Evolutionary conservation across 495 filamentous ascomycete species (phyloP).

Genomic region (Hyaloscypha finlandica): DNA sequence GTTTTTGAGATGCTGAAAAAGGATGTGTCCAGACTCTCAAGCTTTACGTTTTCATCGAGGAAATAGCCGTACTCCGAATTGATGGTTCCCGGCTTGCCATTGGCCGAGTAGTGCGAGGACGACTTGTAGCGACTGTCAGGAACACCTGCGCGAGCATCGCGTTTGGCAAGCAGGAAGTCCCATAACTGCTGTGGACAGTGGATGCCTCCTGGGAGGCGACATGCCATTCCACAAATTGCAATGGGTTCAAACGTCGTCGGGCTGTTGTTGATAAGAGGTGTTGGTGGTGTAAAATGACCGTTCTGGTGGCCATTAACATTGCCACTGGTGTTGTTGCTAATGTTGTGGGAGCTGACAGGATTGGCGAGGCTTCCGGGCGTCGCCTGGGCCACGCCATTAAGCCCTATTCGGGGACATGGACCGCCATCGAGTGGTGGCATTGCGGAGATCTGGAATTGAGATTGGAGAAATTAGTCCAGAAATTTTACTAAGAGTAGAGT

Average conservation of each 20-base stretch:
- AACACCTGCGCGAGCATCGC: slow-evolving; percentile 59
- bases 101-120: slow-evolving; percentile 34
- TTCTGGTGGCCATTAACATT: background rate
- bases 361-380: too few species aligned
- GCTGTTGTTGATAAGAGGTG: background rate
- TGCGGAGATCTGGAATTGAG: too few species aligned
- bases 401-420: too few species aligned
- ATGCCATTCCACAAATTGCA: slow-evolving; percentile 58
- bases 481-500: too few species aligned
- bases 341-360: too few species aligned
- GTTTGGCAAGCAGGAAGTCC: slow-evolving; percentile 28
- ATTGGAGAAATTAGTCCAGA: too few species aligned
- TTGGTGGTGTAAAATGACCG: background rate
- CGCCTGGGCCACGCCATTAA: too few species aligned
- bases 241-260: slow-evolving; percentile 44
- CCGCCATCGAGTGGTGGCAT: too few species aligned
- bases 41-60: slow-evolving; percentile 43
- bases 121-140: slow-evolving; percentile 53
- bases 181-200: background rate
- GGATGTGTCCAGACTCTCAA: slow-evolving; percentile 53
- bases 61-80: slow-evolving; percentile 22
- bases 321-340: background rate
- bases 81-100: slow-evolving; percentile 16
- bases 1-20: slow-evolving; percentile 46
- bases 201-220: slow-evolving; percentile 22